These are phyloP conservation scores for Chalciporus piperatus DNA, from an alignment of 768 basidiomycete genomes.

Conservation along the genomic window DNA sequence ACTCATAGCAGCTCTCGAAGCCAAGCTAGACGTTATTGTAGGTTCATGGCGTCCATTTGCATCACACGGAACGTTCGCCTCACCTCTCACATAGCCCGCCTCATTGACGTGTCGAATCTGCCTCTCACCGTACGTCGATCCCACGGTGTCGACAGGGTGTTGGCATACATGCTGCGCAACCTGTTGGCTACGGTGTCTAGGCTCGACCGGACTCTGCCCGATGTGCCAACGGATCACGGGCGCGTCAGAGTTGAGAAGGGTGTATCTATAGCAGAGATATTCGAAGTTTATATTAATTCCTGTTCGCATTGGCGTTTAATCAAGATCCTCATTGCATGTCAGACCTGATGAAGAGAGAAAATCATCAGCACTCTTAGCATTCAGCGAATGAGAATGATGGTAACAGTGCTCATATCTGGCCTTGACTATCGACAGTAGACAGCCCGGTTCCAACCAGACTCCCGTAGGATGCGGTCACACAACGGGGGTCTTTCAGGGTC, in stretches of 20 bases:
- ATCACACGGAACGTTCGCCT: constrained; percentile 28
- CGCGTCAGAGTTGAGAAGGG: constrained; percentile 68
- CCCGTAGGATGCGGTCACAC: constrained; percentile 44
- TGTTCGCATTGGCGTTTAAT: not conserved
- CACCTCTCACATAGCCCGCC: constrained; percentile 13
- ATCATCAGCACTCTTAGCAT: constrained; percentile 3
- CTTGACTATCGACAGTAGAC: constrained; percentile 65
- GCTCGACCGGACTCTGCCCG: constrained; percentile 78
- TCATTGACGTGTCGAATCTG: constrained; percentile 67
- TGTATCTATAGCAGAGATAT: constrained; percentile 55
- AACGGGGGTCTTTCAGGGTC: constrained; percentile 28
- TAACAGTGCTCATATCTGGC: constrained; percentile 78
- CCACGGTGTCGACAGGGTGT: constrained; percentile 79
- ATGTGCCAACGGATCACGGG: constrained; percentile 85
- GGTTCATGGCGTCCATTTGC: constrained; percentile 29
- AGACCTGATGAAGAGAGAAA: constrained; percentile 1
- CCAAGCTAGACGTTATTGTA: constrained; percentile 57
- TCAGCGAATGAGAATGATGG: not conserved
- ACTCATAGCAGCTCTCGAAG: constrained; percentile 55
- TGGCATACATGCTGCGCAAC: constrained; percentile 85
- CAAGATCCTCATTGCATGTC: not conserved
- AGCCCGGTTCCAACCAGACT: constrained; percentile 46
- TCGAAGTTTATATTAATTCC: too few relatives aligned
- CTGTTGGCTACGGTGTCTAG: constrained; percentile 84
- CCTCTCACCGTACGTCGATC: constrained; percentile 72